Conservation (phyloP, 108 stramenopile genomes). For the Nitzschia palea region DNA sequence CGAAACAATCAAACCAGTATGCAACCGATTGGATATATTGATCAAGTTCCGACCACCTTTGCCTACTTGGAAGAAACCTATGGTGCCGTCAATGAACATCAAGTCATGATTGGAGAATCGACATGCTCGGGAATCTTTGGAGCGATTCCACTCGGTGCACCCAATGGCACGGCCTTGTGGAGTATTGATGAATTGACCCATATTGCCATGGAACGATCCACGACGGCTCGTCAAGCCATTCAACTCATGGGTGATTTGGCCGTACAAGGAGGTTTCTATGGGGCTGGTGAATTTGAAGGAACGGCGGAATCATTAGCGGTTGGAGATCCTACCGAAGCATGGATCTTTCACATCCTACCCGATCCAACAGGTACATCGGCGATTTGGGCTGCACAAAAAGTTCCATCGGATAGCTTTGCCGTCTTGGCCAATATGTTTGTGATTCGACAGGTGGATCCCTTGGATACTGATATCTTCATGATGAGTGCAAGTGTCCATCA, state of each 20-base stretch:
- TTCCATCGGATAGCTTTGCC: constrained; percentile 68
- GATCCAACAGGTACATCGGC: constrained; percentile 77
- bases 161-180: constrained; percentile 72
- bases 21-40: constrained; percentile 61
- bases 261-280: constrained; percentile 83
- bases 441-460: constrained; percentile 57
- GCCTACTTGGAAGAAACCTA: constrained; percentile 81
- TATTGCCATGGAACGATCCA: constrained; percentile 76
- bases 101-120: constrained; percentile 79
- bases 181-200: constrained; percentile 70
- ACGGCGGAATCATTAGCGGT: constrained; percentile 75
- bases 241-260: constrained; percentile 82
- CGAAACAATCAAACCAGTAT: constrained; percentile 18
- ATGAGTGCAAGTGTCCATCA: constrained; percentile 60
- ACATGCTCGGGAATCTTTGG: constrained; percentile 68
- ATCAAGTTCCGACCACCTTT: constrained; percentile 71
- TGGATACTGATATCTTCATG: constrained; percentile 64
- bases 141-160: constrained; percentile 36
- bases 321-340: constrained; percentile 64
- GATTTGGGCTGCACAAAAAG: constrained; percentile 83
- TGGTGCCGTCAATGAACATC: constrained; percentile 80
- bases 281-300: constrained; percentile 64
- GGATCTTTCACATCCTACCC: constrained; percentile 84
- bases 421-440: constrained; percentile 84
- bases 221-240: constrained; percentile 69